phyloP scores from a whole-genome alignment of 352 stramenopile species.

The Phytophthora aleatoria region DNA sequence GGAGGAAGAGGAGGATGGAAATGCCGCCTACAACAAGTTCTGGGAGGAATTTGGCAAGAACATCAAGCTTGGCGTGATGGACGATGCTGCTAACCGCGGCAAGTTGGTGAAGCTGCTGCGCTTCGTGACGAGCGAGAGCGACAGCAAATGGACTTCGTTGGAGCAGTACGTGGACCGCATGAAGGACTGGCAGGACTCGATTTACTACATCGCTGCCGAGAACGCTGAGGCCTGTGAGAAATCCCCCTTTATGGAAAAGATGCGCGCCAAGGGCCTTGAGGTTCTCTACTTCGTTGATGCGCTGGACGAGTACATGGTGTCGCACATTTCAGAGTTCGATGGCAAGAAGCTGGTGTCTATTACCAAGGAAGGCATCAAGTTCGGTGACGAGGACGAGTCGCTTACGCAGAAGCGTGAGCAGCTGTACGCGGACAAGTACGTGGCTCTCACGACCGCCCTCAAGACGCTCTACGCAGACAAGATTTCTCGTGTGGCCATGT shows the following conservation, averaged over 20 bases:
- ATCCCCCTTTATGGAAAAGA: constrained; percentile 97
- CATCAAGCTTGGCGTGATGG: constrained; percentile 99
- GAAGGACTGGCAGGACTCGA: constrained; percentile 99
- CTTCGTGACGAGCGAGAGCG: constrained; percentile 95
- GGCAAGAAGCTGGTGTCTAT: constrained; percentile 97
- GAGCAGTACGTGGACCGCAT: constrained; percentile 97
- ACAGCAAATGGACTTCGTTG: constrained; percentile 93
- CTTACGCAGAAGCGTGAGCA: constrained; percentile 94
- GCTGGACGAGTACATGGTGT: constrained; percentile 98
- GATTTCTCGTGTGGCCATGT: constrained; percentile 96
- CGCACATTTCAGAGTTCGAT: constrained; percentile 94
- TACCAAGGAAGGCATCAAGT: constrained; percentile 98
- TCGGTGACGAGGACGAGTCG: constrained; percentile 98
- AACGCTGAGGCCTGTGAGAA: constrained; percentile 92
- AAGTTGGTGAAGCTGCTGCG: constrained; percentile 97
- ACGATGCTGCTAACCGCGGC: constrained; percentile 94
- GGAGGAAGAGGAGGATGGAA: constrained; percentile 69
- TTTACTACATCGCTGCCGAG: constrained; percentile 98
- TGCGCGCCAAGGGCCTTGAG: constrained; percentile 97
- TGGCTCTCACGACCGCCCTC: constrained; percentile 94
- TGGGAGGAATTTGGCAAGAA: constrained; percentile 98
- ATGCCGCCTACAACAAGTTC: constrained; percentile 96
- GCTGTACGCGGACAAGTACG: constrained; percentile 97
- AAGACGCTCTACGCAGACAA: constrained; percentile 96
- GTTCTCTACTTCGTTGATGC: constrained; percentile 99